Base-by-base conservation (phyloP, 2,329 filamentous ascomycete genomes). In the Aspergillus niger region DNA sequence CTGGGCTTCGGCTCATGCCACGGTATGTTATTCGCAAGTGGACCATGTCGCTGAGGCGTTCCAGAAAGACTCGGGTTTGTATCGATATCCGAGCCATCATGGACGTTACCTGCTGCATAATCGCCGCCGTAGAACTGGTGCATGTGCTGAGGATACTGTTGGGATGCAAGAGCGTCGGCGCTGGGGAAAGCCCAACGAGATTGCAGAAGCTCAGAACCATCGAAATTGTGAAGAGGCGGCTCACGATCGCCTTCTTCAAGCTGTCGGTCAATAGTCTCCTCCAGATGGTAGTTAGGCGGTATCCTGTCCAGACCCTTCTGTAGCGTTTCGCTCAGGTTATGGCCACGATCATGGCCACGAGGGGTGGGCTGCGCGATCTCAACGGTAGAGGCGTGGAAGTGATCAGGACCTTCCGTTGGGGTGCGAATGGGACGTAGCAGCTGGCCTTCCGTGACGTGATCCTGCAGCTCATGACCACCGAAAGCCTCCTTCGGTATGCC, bases 211-310 rank as follows among this genome's bases (percentile, higher is more conserved):
- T 71, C 73, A 41, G 69, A 68, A 48, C 67, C 65, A 52, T 72
- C 65, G 0, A 71, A 64, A 8, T 65, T 66, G 15, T 67, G 63
- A 43, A 58, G 57, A 55, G 71, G 61, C 55, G 69, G 59, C 57
- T 79, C 69, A 70, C 73, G 89, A 66, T 91, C 90, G 58, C 90
- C 89, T 66, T 92, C 89, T 61, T 93, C 89, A 52, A 94, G 81
- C 69, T 94, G 89, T 57, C 89, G 88, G 55, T 91, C 87, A 63
- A 93, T 87, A 62, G 91, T 88, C 72, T 92, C 87, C 72, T 93
- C 91, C 63, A 95, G 77, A 68, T 94, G 91, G 70, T 95, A 94
- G 69, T 96, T 91, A 4, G 91, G 90, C 53, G 64, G 64, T 63
- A 73, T 70, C 41, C 74, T 72, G 41, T 95, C 89, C 58, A 96